A percentile compares a stretch with the other conserved stretches of the same genome.
These are phyloP conservation scores for Raddia guianensis DNA, from an alignment of 176 grass and related monocot genomes.

Conservation along the genomic window DNA sequence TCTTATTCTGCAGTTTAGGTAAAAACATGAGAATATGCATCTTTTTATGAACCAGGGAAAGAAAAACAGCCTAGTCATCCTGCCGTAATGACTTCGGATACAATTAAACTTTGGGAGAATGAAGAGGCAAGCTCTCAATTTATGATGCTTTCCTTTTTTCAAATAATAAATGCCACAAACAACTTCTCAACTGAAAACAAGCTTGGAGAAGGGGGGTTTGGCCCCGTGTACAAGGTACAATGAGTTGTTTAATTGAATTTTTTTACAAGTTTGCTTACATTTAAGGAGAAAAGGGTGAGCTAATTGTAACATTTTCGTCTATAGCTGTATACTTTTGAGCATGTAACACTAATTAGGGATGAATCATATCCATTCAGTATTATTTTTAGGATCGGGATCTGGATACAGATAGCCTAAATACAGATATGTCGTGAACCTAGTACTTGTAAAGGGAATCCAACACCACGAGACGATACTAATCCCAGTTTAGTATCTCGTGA, in stretches of 20 bases:
- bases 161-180: conserved; percentile 33
- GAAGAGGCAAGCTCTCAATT: conserved; percentile 29
- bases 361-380: too few species aligned
- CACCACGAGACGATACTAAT: too few species aligned
- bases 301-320: not conserved
- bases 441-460: too few species aligned
- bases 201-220: conserved; percentile 58
- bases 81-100: not conserved
- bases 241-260: too few species aligned
- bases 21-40: not conserved
- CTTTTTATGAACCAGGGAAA: conserved; percentile 34
- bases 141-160: conserved; percentile 32
- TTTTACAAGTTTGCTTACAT: too few species aligned
- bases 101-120: conserved; percentile 44
- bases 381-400: too few species aligned
- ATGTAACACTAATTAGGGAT: not conserved
- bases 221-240: conserved; percentile 49
- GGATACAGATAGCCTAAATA: too few species aligned
- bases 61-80: not conserved
- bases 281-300: too few species aligned
- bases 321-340: not conserved
- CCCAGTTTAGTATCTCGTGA: too few species aligned
- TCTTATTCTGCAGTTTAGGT: not conserved
- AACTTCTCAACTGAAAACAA: conserved; percentile 43
- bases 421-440: too few species aligned